Conservation (phyloP, 805 yeast species). For the Torulaspora gathmanii region DNA sequence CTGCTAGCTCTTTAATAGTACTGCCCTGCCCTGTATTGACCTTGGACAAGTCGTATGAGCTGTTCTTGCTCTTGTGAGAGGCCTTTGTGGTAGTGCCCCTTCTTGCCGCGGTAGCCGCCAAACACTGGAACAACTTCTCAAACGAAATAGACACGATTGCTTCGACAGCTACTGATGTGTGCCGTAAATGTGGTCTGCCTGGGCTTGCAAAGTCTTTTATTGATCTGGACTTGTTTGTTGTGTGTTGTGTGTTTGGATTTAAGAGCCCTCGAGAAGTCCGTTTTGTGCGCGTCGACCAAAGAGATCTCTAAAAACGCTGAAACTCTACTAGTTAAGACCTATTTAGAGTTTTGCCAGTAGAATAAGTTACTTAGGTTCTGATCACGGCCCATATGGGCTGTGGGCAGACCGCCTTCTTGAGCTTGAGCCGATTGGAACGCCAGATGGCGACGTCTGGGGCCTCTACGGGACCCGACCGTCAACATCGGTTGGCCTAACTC, state of each 20-base stretch:
- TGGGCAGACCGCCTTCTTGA: not conserved
- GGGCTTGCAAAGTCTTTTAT: not conserved
- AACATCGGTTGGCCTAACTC: constrained; percentile 3
- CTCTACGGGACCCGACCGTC: constrained; percentile 9
- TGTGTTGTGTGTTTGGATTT: not conserved
- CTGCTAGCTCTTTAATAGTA: too few relatives aligned
- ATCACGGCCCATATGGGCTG: constrained; percentile 2
- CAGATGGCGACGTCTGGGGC: constrained; percentile 12
- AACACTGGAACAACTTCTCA: not conserved
- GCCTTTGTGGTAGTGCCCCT: not conserved
- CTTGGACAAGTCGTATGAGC: too few relatives aligned
- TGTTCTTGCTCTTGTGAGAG: too few relatives aligned
- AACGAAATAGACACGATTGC: not conserved
- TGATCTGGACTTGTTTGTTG: not conserved
- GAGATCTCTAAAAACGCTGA: too few relatives aligned
- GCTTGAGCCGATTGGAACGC: not conserved
- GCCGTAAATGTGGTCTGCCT: not conserved
- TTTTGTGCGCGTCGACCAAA: not conserved
- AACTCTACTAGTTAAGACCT: not conserved
- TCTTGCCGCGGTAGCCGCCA: constrained; percentile 1
- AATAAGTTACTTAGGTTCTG: constrained; percentile 15
- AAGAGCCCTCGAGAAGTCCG: not conserved
- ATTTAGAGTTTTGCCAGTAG: constrained; percentile 23
- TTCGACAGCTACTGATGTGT: not conserved
- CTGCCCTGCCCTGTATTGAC: too few relatives aligned